phyloP scores from a whole-genome alignment of 169 alveolate species.

The Cryptosporidium meleagridis region DNA sequence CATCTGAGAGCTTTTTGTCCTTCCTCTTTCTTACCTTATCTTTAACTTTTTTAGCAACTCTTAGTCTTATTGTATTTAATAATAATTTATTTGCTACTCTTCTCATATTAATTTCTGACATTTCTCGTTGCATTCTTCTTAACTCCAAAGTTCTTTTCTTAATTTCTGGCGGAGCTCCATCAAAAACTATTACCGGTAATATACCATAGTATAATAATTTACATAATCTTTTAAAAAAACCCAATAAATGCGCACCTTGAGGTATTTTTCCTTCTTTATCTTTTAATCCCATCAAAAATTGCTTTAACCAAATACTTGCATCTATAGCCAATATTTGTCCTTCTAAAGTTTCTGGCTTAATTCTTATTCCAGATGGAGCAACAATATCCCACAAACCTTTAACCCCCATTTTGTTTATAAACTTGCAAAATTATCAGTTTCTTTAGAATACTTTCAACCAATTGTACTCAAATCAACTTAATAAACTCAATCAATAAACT shows the following conservation, averaged over 20 bases:
- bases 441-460: not conserved
- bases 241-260: conserved; percentile 78
- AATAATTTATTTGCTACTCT: conserved; percentile 80
- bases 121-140: conserved; percentile 80
- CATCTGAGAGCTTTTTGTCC: not conserved
- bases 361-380: conserved; percentile 88
- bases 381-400: conserved; percentile 89
- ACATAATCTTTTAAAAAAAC: conserved; percentile 89
- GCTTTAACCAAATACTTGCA: conserved; percentile 88
- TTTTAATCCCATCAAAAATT: conserved; percentile 78
- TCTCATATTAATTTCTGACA: conserved; percentile 73
- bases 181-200: conserved; percentile 91
- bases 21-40: not conserved
- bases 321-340: conserved; percentile 89
- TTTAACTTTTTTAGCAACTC: conserved; percentile 20
- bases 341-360: conserved; percentile 82
- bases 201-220: conserved; percentile 89
- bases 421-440: not conserved
- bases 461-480: not conserved
- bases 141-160: conserved; percentile 85
- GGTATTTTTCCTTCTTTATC: conserved; percentile 74
- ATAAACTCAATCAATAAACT: no score
- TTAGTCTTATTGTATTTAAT: conserved; percentile 34
- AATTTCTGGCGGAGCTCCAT: conserved; percentile 90
- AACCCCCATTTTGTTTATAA: conserved; percentile 82